These are phyloP conservation scores for Phytophthora europaea DNA, from an alignment of 352 stramenopile genomes.

Conservation along the genomic window DNA sequence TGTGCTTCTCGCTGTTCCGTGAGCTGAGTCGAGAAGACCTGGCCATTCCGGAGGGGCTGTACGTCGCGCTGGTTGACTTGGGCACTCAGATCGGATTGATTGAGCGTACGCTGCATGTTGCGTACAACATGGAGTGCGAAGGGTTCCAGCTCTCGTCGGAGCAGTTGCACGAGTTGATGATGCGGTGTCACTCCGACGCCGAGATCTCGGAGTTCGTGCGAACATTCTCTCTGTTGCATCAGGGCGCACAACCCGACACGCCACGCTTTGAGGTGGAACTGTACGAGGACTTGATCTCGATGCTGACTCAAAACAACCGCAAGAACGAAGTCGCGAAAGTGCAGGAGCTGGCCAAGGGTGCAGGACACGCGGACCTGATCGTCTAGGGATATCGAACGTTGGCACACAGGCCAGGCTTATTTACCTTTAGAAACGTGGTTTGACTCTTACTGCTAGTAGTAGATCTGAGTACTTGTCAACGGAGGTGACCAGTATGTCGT, in stretches of 20 bases:
- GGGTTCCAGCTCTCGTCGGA: conserved; percentile 59
- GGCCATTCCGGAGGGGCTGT: conserved; percentile 65
- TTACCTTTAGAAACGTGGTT: conserved; percentile 36
- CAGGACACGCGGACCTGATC: conserved; percentile 36
- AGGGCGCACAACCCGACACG: conserved; percentile 42
- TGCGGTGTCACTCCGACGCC: conserved; percentile 48
- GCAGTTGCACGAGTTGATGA: conserved; percentile 64
- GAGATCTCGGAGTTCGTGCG: conserved; percentile 69
- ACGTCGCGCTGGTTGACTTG: conserved; percentile 65
- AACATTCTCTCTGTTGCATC: conserved; percentile 78
- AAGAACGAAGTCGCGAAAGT: conserved; percentile 60
- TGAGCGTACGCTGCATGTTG: conserved; percentile 75
- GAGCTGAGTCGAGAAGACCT: conserved; percentile 56
- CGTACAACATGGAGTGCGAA: conserved; percentile 90
- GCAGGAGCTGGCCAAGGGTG: conserved; percentile 42
- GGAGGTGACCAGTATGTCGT: conserved; percentile 47
- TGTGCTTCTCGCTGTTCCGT: conserved; percentile 77
- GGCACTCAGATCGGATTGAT: conserved; percentile 69
- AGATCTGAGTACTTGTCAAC: conserved; percentile 31
- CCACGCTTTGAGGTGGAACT: conserved; percentile 62
- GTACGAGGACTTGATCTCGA: conserved; percentile 64
- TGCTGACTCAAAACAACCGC: conserved; percentile 57
- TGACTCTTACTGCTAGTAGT: conserved; percentile 22
- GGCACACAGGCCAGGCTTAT: conserved; percentile 17
- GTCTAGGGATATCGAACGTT: conserved; percentile 25